A percentile compares a stretch with the other conserved stretches of the same genome.
Evolutionary conservation across 2,329 filamentous ascomycete genomes (phyloP).

Genomic region (Arthrobotrys entomopaga): DNA sequence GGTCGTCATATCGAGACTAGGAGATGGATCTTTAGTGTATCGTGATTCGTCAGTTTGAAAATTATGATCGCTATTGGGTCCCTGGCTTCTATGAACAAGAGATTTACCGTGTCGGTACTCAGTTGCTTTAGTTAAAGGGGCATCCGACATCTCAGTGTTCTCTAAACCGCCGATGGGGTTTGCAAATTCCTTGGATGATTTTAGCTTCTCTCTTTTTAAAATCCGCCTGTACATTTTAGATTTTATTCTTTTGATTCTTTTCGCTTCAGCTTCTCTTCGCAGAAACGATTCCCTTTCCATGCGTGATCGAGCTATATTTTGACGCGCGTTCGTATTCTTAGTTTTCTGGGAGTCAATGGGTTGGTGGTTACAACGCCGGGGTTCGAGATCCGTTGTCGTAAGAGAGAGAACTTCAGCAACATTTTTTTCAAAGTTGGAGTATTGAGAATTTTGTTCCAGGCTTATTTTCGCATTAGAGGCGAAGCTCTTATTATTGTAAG

Average conservation of each 20-base stretch:
- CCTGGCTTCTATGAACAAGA: no score
- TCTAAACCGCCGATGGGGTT: no score
- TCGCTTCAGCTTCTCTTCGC: conserved; percentile 85
- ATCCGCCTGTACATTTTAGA: conserved; percentile 93
- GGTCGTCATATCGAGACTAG: no score
- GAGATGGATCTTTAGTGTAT: no score
- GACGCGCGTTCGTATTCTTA: conserved; percentile 62
- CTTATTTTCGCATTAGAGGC: conserved; percentile 71
- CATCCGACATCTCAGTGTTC: no score
- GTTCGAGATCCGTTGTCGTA: conserved; percentile 59
- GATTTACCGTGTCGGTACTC: no score
- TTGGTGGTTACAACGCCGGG: conserved; percentile 64
- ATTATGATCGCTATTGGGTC: no score
- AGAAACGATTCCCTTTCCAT: conserved; percentile 85
- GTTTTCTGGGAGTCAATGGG: conserved; percentile 78
- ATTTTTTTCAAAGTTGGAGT: conserved; percentile 15
- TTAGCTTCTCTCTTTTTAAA: conserved; percentile 79
- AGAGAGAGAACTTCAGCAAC: conserved; percentile 16
- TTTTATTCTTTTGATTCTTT: conserved; percentile 98
- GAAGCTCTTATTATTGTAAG: background rate
- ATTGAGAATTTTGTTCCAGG: background rate
- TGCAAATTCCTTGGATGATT: conserved; percentile 61
- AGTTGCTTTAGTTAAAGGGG: no score
- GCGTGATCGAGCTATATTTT: conserved; percentile 71
- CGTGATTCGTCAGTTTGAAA: no score